Evolutionary conservation across 164 flowering plant species (phyloP).

Genomic region (Warburgia ugandensis): DNA sequence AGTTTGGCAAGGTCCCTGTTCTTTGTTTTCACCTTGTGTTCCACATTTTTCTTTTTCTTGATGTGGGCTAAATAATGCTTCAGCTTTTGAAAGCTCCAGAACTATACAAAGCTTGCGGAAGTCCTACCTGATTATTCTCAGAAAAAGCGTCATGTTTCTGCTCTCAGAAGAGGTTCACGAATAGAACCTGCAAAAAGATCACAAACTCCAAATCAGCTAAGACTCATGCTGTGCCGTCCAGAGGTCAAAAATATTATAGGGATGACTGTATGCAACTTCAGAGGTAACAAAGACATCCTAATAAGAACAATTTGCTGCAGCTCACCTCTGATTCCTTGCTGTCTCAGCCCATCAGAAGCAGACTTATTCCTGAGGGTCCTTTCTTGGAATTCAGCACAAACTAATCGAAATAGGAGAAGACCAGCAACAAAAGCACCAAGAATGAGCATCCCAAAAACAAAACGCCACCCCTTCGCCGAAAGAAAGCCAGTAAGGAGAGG

Average conservation of each 20-base stretch:
- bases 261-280: background rate
- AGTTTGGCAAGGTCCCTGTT: no score
- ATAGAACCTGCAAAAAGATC: conserved; percentile 33
- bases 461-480: conserved; percentile 69
- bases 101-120: background rate
- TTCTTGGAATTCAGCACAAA: conserved; percentile 44
- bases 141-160: conserved; percentile 11
- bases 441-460: conserved; percentile 64
- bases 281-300: background rate
- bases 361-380: conserved; percentile 16
- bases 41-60: no score
- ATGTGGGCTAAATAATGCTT: background rate
- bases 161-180: conserved; percentile 41
- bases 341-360: conserved; percentile 10
- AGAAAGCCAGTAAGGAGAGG: conserved; percentile 83
- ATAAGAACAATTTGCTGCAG: background rate
- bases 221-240: background rate
- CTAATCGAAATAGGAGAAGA: conserved; percentile 54
- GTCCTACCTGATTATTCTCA: background rate
- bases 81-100: background rate
- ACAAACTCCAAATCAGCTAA: background rate
- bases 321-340: conserved; percentile 37
- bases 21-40: no score
- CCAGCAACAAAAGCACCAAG: conserved; percentile 63
- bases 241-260: background rate